Conservation (phyloP, 768 basidiomycete genomes). For the Tricholoma furcatifolium region DNA sequence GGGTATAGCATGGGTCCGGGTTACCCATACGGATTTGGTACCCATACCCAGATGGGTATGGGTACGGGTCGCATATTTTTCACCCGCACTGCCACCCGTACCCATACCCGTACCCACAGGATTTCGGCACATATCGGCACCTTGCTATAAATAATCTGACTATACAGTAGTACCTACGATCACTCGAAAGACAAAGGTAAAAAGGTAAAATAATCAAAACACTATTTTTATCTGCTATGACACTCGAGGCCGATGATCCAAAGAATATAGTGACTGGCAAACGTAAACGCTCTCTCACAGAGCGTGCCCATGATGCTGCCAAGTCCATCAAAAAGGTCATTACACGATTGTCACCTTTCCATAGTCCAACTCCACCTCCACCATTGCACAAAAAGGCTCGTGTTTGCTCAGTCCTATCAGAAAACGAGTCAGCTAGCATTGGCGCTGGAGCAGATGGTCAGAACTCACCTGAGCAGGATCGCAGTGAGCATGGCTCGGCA, state of each 20-base stretch:
- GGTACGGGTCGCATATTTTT: too few species aligned
- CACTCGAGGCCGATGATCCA: too few species aligned
- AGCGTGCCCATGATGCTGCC: not conserved
- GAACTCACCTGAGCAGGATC: not conserved
- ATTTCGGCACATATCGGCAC: too few species aligned
- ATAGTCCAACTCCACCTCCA: not conserved
- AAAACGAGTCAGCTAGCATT: not conserved
- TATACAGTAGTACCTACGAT: too few species aligned
- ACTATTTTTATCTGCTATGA: too few species aligned
- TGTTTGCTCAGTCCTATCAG: not conserved
- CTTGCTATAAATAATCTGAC: too few species aligned
- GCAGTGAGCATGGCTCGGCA: not conserved
- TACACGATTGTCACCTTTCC: not conserved
- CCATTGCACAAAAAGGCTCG: not conserved
- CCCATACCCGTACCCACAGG: too few species aligned
- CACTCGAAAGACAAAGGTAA: not conserved
- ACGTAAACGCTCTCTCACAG: not conserved
- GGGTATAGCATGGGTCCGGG: too few species aligned
- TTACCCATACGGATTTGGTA: too few species aligned
- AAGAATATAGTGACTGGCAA: not conserved
- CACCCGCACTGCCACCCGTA: too few species aligned
- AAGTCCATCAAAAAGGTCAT: not conserved
- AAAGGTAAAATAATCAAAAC: too few species aligned
- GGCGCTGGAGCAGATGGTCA: not conserved
- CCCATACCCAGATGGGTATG: too few species aligned